Conservation (phyloP, 2,329 filamentous ascomycete species). For the Aureobasidium sp. region DNA sequence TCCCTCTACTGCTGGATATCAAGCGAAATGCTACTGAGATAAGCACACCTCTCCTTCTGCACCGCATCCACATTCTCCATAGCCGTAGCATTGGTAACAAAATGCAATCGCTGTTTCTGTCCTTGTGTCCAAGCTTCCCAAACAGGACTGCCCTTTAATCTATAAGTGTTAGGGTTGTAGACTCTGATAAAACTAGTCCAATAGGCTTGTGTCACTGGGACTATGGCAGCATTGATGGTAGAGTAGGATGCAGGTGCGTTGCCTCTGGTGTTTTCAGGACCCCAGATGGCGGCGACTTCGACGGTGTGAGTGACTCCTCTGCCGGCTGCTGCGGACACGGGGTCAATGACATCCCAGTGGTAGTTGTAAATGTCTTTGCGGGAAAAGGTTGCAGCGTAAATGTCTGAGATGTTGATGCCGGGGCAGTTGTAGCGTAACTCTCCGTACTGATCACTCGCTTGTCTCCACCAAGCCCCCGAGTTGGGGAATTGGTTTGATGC, state of each 20-base stretch:
- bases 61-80: slow-evolving; percentile 43
- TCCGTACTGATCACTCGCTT: slow-evolving; percentile 65
- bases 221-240: slow-evolving; percentile 60
- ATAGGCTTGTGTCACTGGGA: slow-evolving; percentile 72
- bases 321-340: slow-evolving; percentile 56
- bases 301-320: slow-evolving; percentile 73
- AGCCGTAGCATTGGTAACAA: slow-evolving; percentile 41
- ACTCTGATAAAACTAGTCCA: slow-evolving; percentile 78
- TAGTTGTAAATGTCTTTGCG: slow-evolving; percentile 37
- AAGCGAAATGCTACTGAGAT: slow-evolving; percentile 55
- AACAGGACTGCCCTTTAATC: slow-evolving; percentile 49
- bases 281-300: slow-evolving; percentile 74
- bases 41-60: slow-evolving; percentile 52
- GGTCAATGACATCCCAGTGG: slow-evolving; percentile 73
- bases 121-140: slow-evolving; percentile 55
- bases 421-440: slow-evolving; percentile 74
- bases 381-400: slow-evolving; percentile 29
- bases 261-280: slow-evolving; percentile 60
- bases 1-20: slow-evolving; percentile 52
- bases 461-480: slow-evolving; percentile 63
- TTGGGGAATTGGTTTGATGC: slow-evolving; percentile 45
- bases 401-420: slow-evolving; percentile 59
- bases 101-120: slow-evolving; percentile 37
- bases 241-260: slow-evolving; percentile 62
- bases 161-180: slow-evolving; percentile 71